Base-by-base conservation (phyloP, 257 asterid species). In the Solanum pimpinellifolium region DNA sequence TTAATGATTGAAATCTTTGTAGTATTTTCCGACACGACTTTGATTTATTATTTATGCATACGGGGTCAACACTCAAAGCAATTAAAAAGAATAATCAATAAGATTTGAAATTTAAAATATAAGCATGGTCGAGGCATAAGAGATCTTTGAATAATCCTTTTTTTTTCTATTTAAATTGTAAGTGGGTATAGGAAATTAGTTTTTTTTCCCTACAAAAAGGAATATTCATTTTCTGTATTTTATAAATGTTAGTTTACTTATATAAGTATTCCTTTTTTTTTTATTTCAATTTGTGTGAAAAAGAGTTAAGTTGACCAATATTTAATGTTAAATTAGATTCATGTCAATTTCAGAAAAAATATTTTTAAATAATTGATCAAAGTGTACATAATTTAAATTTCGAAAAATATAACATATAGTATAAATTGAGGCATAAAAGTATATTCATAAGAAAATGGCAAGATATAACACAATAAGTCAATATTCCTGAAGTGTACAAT, bases 361-460 rank as follows among this genome's bases (percentile, higher is more conserved):
- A 66, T 1, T 6, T 27, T 27, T 0, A 25, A 12, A 25, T 27
- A 5, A 0, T 2, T 25, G 9, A 3, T 27, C 20, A 12, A 66
- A 66, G 1, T 66, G 27, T 66, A 66, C 5, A 12, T 66, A 12
- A 62, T 66, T 66, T 66, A 0, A n/a, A 66, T 66, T 4, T 27
- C 5, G 0, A 25, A 27, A 66, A 66, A 2, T 1, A 0, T 1
- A 27, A 66, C 11, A 25, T 62, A 12, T 65, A 0, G 7, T 25
- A 25, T 25, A 66, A 25, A 66, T 66, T 25, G 73, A 25, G 18
- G 11, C 72, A 2, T 1, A 66, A 2, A 4, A 66, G 35, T 66
- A 25, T 12, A 66, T n/a, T 66, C 33, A 66, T 66, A 66, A 25
- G 9, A 65, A 65, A 65, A n/a, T 65, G 33, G 16, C 29, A 0